A percentile compares a stretch with the other conserved stretches of the same genome.
phyloP scores from a whole-genome alignment of 2,329 filamentous ascomycete species.

The Pseudogymnoascus pannorum region DNA sequence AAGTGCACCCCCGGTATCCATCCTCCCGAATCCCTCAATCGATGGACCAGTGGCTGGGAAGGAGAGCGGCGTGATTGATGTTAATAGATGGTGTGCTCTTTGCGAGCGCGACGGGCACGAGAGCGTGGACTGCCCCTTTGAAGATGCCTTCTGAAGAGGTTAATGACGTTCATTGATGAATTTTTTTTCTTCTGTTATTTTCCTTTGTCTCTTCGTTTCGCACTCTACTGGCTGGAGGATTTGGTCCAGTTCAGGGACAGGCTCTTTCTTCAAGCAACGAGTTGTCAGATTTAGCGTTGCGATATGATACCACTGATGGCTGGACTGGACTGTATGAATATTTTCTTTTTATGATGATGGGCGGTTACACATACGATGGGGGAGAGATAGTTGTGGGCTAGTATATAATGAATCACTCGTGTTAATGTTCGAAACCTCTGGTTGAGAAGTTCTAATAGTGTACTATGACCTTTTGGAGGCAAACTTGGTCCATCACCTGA shows the following conservation, averaged over 20 bases:
- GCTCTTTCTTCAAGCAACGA: constrained; percentile 2
- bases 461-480: not conserved
- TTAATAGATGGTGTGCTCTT: constrained; percentile 90
- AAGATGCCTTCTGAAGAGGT: constrained; percentile 59
- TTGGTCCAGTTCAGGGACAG: constrained; percentile 8
- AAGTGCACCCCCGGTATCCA: constrained; percentile 36
- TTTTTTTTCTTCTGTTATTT: not conserved
- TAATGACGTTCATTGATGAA: constrained; percentile 1
- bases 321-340: constrained; percentile 7
- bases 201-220: not conserved
- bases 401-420: constrained; percentile 8
- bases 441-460: not conserved
- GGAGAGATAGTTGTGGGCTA: not conserved
- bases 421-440: not conserved
- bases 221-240: not conserved
- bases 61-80: constrained; percentile 69
- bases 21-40: constrained; percentile 55
- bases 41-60: constrained; percentile 68
- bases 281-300: constrained; percentile 9
- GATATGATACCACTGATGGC: constrained; percentile 8
- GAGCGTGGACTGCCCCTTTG: constrained; percentile 89
- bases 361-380: not conserved
- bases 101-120: constrained; percentile 96
- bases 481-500: not conserved
- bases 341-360: constrained; percentile 2